These are phyloP conservation scores for Metschnikowia borealis DNA, from an alignment of 805 yeast genomes.

Conservation along the genomic window DNA sequence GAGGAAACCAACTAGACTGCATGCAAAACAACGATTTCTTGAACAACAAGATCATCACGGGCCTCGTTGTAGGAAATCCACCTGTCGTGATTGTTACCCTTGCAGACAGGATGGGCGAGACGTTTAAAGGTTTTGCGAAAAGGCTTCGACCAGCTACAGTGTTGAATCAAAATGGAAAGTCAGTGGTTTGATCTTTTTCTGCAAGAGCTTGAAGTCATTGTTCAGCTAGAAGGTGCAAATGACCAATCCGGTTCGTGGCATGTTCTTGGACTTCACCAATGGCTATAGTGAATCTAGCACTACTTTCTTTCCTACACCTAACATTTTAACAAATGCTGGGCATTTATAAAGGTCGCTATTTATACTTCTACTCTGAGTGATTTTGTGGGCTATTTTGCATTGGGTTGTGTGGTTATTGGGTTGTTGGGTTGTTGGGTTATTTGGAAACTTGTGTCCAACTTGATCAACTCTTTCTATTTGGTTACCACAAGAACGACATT, in stretches of 20 bases:
- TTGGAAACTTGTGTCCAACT: too few relatives aligned
- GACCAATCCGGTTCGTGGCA: constrained; percentile 51
- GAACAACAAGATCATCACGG: constrained; percentile 49
- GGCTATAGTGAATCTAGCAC: too few relatives aligned
- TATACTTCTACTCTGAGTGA: too few relatives aligned
- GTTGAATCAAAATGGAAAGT: constrained; percentile 52
- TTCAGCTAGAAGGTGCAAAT: constrained; percentile 56
- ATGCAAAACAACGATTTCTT: constrained; percentile 39
- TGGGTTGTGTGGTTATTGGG: too few relatives aligned
- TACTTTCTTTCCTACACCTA: too few relatives aligned
- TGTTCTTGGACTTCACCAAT: constrained; percentile 71
- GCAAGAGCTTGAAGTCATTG: constrained; percentile 62
- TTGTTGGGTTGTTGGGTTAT: too few relatives aligned
- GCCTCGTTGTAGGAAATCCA: constrained; percentile 57
- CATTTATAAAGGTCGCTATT: too few relatives aligned
- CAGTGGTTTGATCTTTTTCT: constrained; percentile 70
- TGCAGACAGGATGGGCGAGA: constrained; percentile 55
- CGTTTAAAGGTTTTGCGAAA: constrained; percentile 66
- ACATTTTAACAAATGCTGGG: too few relatives aligned
- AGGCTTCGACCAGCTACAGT: constrained; percentile 83
- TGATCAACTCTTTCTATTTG: too few relatives aligned
- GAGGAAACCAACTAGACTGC: constrained; percentile 45
- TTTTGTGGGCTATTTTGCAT: too few relatives aligned
- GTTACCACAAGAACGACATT: too few relatives aligned
- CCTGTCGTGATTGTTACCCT: constrained; percentile 74